phyloP scores from a whole-genome alignment of 306 rosid genomes.

The Cotoneaster glaucophyllus region DNA sequence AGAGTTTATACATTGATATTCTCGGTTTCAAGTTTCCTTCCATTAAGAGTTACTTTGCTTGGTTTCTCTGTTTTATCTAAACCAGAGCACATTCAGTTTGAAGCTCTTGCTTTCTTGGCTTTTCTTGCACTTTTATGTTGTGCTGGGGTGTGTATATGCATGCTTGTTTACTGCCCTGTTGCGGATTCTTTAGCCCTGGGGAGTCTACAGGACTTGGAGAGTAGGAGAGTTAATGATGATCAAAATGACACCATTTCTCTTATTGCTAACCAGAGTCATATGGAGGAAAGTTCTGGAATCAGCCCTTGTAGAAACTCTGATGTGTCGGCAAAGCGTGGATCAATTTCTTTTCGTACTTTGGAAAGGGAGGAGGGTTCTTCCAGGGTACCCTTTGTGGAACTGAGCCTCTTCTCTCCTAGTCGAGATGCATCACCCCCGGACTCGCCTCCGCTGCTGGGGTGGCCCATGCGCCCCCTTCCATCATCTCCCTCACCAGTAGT shows the following conservation, averaged over 20 bases:
- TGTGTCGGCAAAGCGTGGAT: slow-evolving; percentile 68
- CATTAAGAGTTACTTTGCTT: slow-evolving; percentile 85
- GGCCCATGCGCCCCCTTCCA: slow-evolving; percentile 68
- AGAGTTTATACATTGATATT: slow-evolving; percentile 82
- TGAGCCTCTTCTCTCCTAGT: slow-evolving; percentile 90
- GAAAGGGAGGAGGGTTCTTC: slow-evolving; percentile 63
- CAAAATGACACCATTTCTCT: slow-evolving; percentile 70
- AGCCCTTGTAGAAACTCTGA: slow-evolving; percentile 64
- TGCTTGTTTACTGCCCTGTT: slow-evolving; percentile 85
- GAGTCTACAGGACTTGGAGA: slow-evolving; percentile 68
- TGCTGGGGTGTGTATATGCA: slow-evolving; percentile 82
- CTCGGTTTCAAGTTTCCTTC: slow-evolving; percentile 85
- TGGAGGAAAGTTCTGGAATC: slow-evolving; percentile 47
- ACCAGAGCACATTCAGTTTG: slow-evolving; percentile 71
- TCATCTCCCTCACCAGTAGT: slow-evolving; percentile 3
- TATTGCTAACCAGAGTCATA: slow-evolving; percentile 66
- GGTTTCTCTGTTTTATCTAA: slow-evolving; percentile 74
- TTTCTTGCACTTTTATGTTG: slow-evolving; percentile 83
- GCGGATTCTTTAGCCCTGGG: slow-evolving; percentile 92
- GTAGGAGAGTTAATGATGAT: slow-evolving; percentile 52
- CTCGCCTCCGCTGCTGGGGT: slow-evolving; percentile 79
- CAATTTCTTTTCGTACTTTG: slow-evolving; percentile 72
- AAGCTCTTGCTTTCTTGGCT: slow-evolving; percentile 86
- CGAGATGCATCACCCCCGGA: slow-evolving; percentile 59
- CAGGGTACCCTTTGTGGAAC: slow-evolving; percentile 72